A percentile compares a stretch with the other conserved stretches of the same genome.
phyloP scores from a whole-genome alignment of 148 eudicot genomes.

The Rhododendron molle region DNA sequence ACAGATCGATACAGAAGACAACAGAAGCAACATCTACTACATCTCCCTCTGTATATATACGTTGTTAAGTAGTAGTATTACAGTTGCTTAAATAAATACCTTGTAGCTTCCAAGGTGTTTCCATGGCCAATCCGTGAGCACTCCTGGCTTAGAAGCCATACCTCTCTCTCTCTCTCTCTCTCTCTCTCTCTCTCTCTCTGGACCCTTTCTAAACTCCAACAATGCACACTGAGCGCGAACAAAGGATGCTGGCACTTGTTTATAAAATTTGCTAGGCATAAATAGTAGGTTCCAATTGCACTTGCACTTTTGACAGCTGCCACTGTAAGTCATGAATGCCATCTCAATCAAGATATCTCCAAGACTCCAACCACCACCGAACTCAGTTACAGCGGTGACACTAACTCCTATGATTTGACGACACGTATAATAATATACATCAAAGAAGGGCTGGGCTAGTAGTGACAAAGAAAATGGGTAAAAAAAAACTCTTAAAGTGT shows the following conservation, averaged over 20 bases:
- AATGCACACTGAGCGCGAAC: background rate
- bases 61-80: background rate
- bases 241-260: too few species aligned
- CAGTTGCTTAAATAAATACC: background rate
- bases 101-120: conserved; percentile 22
- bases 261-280: too few species aligned
- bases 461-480: too few species aligned
- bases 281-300: too few species aligned
- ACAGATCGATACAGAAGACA: background rate
- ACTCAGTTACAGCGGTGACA: background rate
- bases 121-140: conserved; percentile 34
- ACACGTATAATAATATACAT: too few species aligned
- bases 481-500: too few species aligned
- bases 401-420: background rate
- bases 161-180: background rate
- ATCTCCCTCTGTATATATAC: too few species aligned
- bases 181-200: background rate
- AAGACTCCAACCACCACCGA: background rate
- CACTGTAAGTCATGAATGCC: background rate
- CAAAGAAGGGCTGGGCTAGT: too few species aligned
- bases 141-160: conserved; percentile 31
- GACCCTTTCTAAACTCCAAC: background rate
- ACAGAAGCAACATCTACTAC: background rate
- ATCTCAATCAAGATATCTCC: background rate
- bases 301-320: background rate